These are phyloP conservation scores for Wilcoxina mikolae DNA, from an alignment of 495 filamentous ascomycete genomes.

Conservation along the genomic window DNA sequence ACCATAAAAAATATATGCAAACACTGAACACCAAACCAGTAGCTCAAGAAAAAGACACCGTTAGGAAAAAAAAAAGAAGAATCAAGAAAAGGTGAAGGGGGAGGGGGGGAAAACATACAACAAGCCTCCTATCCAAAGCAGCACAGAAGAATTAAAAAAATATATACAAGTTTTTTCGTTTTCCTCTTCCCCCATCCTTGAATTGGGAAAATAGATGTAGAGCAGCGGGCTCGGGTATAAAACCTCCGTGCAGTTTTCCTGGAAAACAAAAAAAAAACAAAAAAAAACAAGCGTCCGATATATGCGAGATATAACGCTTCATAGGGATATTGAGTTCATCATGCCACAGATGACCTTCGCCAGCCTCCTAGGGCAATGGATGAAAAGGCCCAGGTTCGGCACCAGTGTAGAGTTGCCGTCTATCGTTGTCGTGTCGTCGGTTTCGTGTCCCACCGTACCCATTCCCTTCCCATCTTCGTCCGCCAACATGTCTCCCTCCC, in stretches of 20 bases:
- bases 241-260: neutral
- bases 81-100: neutral
- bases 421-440: neutral
- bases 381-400: no score
- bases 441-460: neutral
- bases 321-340: neutral
- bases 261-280: no score
- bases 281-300: no score
- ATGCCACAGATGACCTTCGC: neutral
- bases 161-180: neutral
- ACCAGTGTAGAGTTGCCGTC: neutral
- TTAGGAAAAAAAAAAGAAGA: neutral
- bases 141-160: no score
- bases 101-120: neutral
- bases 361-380: no score
- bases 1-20: neutral
- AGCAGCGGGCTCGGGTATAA: neutral
- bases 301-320: neutral
- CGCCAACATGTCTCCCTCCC: neutral
- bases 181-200: no score
- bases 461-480: neutral
- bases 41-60: neutral
- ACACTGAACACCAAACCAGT: neutral
- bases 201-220: no score
- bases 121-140: neutral